Base-by-base conservation (phyloP, 768 basidiomycete genomes). In the Psilocybe cubensis region DNA sequence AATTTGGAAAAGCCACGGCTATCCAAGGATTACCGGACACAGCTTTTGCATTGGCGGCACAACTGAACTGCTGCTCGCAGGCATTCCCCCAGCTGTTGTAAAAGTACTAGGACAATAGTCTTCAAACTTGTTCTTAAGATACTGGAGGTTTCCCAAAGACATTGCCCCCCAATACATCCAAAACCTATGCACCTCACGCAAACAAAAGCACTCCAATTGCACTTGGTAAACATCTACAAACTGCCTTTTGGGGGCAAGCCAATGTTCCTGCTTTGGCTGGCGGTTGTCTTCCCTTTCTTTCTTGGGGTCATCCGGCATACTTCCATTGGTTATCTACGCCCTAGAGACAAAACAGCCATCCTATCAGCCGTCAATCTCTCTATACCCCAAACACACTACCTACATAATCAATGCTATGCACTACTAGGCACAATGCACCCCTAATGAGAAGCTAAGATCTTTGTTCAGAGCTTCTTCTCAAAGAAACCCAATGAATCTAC, bases 41-140 rank as follows among this genome's bases (percentile, higher is more conserved):
- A 55, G 60, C 44, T 77, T 76, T 53, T 63, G 66, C 0, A 77
- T 76, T 20, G 74, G 76, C 1, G 74, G 76, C 0, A 74, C 75
- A 3, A 73, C 70, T 0, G 63, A 70, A 18, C 52, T 73, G 5
- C 57, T 76, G 0, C 53, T 71, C 1, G 44, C 61, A 0, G 68
- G 73, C 4, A 66, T 78, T 0, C 59, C 66, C 1, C 73, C 73
- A 5, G 66, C 74, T 23, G 57, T 77, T 0, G 70, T 76, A 8
- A 70, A 67, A 49, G 20, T 52, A 0, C 66, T 71, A 43, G 72
- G 74, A 0, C 20, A 66, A 1, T 77, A 74, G 74, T 66, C 70
- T 1, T 77, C 74, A 0, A 64, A 70, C 17, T 60, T 72, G 9
- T 77, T 75, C 33, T 64, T 73, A 0, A 35, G 43, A 4, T 78